Base-by-base conservation (phyloP, 257 asterid species). In the Solanum phureja region DNA sequence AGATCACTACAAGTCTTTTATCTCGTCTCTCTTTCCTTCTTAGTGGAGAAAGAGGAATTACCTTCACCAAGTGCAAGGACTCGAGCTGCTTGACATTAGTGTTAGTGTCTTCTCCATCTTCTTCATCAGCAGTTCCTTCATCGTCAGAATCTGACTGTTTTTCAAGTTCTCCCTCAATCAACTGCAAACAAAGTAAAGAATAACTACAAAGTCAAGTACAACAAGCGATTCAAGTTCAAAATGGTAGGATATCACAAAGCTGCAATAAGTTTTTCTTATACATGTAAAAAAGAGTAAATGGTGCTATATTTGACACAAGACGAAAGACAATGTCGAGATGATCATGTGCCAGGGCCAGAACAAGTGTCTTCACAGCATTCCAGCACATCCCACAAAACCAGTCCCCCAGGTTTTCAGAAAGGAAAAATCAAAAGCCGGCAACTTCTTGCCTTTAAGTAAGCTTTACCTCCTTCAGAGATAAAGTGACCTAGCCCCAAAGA, bases 11-110 rank as follows among this genome's bases (percentile, higher is more conserved):
- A 24, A 44, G 84, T 77, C 64, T 76, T 31, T 31, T 31, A 24
- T 44, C 64, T 79, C 64, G 24, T 42, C 8, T 29, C 66, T 44
- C 85, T 44, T 24, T 16, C 9, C 16, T 29, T 46, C 42, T 81
- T 49, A 29, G 29, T 44, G 10, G 68, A 85, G 66, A 86, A 86
- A 62, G 60, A 35, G 62, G 68, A 81, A 66, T 77, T 88, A 94
- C 98, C 97, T 92, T 91, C 83, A 38, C 62, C 89, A 93, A 88
- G 91, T 94, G 84, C 92, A 93, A 85, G 77, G 98, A 90, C 75
- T 92, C 92, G 2, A 94, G 86, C 14, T 86, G 86, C 74, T 91
- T 86, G 62, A 88, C 42, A 42, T 89, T 88, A 37, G 89, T 86
- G 66, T 90, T 87, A 86, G 23, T 89, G 88, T 84, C 85, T 60